Conservation (phyloP, 441 rosid genomes). For the Sinapis alba region DNA sequence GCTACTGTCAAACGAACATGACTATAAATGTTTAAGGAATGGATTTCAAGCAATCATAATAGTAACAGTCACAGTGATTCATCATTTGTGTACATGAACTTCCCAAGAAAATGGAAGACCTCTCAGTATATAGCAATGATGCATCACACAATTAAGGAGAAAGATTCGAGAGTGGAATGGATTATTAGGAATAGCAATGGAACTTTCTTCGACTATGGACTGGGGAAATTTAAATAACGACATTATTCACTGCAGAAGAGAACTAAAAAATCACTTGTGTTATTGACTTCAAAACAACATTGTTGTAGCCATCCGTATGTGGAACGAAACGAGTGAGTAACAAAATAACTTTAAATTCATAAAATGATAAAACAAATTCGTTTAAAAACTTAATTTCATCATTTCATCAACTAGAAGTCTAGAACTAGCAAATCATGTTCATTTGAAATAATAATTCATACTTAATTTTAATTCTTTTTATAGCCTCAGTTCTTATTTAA, state of each 20-base stretch:
- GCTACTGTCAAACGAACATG: background rate
- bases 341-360: background rate
- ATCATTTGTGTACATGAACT: background rate
- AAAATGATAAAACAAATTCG: background rate
- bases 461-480: background rate
- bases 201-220: background rate
- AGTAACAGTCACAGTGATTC: background rate
- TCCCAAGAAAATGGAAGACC: background rate
- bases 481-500: background rate
- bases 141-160: background rate
- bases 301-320: background rate
- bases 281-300: background rate
- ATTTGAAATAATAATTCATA: background rate
- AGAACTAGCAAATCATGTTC: too few relatives aligned
- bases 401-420: too few relatives aligned
- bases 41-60: background rate
- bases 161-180: background rate
- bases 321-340: background rate
- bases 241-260: background rate
- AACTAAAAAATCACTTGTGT: background rate
- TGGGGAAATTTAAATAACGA: background rate
- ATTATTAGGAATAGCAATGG: background rate
- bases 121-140: background rate
- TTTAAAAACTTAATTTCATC: background rate
- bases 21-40: background rate